A percentile compares a stretch with the other conserved stretches of the same genome.
Evolutionary conservation across 805 yeast species (phyloP).

Genomic region (Starmera dryadoides): DNA sequence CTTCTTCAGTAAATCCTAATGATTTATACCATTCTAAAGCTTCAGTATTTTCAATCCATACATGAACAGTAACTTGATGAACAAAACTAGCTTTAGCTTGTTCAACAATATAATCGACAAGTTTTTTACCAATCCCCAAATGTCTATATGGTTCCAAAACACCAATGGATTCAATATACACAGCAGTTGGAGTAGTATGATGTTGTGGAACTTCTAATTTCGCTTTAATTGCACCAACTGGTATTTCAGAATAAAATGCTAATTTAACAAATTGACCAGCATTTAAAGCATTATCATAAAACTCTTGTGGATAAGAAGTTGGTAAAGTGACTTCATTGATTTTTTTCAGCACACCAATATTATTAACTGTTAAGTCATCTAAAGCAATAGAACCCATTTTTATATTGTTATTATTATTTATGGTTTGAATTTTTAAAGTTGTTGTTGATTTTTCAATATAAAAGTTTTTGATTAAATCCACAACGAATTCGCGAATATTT

Average conservation of each 20-base stretch:
- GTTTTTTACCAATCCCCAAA: conserved; percentile 52
- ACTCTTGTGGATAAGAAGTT: conserved; percentile 38
- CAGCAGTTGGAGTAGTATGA: conserved; percentile 41
- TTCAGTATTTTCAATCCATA: conserved; percentile 34
- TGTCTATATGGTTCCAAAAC: conserved; percentile 59
- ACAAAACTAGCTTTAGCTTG: conserved; percentile 48
- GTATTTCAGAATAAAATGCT: conserved; percentile 66
- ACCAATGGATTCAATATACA: conserved; percentile 61
- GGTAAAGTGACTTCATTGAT: conserved; percentile 51
- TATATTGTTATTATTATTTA: too few relatives aligned
- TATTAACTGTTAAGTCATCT: conserved; percentile 55
- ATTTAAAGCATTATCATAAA: conserved; percentile 42
- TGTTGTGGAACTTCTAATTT: conserved; percentile 36
- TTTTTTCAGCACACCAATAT: conserved; percentile 49
- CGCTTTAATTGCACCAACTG: conserved; percentile 73
- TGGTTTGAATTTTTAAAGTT: too few relatives aligned
- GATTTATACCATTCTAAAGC: conserved; percentile 45
- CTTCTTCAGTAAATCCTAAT: conserved; percentile 38
- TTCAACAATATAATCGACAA: conserved; percentile 50
- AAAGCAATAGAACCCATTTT: conserved; percentile 30
- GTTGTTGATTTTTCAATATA: too few relatives aligned
- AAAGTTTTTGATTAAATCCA: too few relatives aligned
- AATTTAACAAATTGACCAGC: conserved; percentile 43
- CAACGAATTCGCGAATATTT: too few relatives aligned
- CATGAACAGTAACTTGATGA: conserved; percentile 47